Conservation (phyloP, 805 yeast genomes). For the Metschnikowia noctiluminum region DNA sequence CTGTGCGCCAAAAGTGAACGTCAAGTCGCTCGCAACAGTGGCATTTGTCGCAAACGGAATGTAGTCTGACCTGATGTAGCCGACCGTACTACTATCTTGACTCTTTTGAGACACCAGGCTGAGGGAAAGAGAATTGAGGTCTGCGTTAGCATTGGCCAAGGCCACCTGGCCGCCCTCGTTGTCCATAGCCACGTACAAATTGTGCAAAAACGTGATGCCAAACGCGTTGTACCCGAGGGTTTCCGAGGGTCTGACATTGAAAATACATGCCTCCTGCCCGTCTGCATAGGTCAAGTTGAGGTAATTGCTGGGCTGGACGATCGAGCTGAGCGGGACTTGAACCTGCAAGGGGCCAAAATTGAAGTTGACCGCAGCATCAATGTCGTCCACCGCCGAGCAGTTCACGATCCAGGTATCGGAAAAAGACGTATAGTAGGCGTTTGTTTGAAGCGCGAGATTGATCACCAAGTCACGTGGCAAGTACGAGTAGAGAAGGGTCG, state of each 20-base stretch:
- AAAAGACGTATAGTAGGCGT: conserved; percentile 55
- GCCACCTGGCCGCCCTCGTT: conserved; percentile 55
- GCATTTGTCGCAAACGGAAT: conserved; percentile 48
- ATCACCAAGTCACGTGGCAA: conserved; percentile 57
- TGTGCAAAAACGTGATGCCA: conserved; percentile 56
- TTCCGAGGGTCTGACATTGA: conserved; percentile 49
- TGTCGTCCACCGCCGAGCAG: conserved; percentile 46
- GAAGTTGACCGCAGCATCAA: conserved; percentile 52
- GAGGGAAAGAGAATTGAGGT: conserved; percentile 2
- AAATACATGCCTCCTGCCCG: conserved; percentile 56
- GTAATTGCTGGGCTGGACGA: conserved; percentile 35
- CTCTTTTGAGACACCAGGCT: conserved; percentile 2
- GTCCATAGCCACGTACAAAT: conserved; percentile 61
- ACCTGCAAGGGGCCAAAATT: conserved; percentile 51
- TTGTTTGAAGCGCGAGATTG: conserved; percentile 63
- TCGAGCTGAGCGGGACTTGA: conserved; percentile 46
- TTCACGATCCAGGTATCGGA: conserved; percentile 57
- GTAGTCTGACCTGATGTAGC: conserved; percentile 34
- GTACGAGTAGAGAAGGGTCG: conserved; percentile 47
- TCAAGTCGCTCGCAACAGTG: conserved; percentile 1
- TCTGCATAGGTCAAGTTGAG: conserved; percentile 44
- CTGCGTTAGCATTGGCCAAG: conserved; percentile 45
- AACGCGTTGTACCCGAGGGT: conserved; percentile 48
- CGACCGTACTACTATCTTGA: conserved; percentile 19
- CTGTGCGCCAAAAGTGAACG: conserved; percentile 12